Evolutionary conservation across 768 basidiomycete genomes (phyloP), one percentile per base, ranked within the genome.

Genomic region (Mycena chlorophos): DNA sequence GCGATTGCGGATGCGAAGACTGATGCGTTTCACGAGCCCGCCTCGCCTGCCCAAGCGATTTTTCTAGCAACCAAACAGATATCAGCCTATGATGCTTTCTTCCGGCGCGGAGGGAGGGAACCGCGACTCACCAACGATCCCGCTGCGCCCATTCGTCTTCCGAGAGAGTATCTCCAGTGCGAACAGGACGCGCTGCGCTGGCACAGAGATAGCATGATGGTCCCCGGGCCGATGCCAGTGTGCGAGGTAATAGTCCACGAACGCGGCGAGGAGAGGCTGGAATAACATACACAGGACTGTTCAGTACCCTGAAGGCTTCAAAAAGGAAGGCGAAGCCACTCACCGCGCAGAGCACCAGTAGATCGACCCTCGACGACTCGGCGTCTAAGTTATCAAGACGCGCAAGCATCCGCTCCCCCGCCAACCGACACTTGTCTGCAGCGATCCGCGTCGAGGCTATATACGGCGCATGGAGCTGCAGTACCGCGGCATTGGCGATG

Each of bases 341-440:
- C 5, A 60, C 59, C 14, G 55, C 59, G 14, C n/a, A n/a, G n/a
- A n/a, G n/a, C n/a, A 60, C 37, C 1, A 60, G 47, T 10, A 49
- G 42, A 45, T 60, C 55, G 10, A 29, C 55, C 2, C 16, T 25
- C 17, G 48, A 25, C 51, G 30, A 53, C 4, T 42, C 43, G 2
- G 40, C 23, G n/a, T 25, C 39, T 16, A 31, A 29, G 17, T 30
- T 10, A 3, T 22, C 16, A 17, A 60, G 48, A 28, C 26, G 38
- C 3, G n/a, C 13, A 3, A 23, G 27, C 22, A 56, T 26, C 16
- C 34, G n/a, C 13, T 25, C 27, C 1, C 55, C 55, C 1, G 59
- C 59, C 2, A 34, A 8, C 31, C 52, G 31, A 40, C 58, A 56
- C 31, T 50, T 40, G 3, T 8, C 20, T 3, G 23, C 20, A 19